Evolutionary conservation across 495 filamentous ascomycete species (phyloP).

Genomic region (Aspergillus haitiensis): DNA sequence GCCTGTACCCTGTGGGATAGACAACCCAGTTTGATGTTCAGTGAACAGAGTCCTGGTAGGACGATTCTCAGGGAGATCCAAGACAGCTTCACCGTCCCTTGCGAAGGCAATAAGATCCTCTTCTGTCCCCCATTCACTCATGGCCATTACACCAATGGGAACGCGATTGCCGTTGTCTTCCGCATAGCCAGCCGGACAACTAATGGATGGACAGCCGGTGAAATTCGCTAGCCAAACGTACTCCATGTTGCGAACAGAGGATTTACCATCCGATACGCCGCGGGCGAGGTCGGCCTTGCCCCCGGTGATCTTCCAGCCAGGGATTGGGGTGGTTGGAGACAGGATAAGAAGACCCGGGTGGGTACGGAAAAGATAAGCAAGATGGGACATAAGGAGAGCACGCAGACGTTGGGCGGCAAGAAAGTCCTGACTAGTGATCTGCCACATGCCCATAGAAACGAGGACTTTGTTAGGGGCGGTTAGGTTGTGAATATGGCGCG

Average conservation of each 20-base stretch:
- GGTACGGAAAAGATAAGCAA: constrained; percentile 66
- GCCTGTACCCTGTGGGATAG: constrained; percentile 25
- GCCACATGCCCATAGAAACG: constrained; percentile 56
- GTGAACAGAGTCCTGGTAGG: neutral
- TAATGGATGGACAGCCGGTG: constrained; percentile 76
- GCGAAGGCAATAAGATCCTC: constrained; percentile 77
- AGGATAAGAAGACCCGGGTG: constrained; percentile 79
- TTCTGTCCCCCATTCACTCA: constrained; percentile 86
- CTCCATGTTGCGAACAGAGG: constrained; percentile 74
- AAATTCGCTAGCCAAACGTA: constrained; percentile 89
- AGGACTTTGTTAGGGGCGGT: constrained; percentile 75
- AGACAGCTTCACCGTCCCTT: constrained; percentile 61
- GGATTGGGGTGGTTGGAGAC: constrained; percentile 73
- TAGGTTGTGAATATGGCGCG: constrained; percentile 48
- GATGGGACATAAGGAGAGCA: constrained; percentile 77
- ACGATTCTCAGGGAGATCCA: constrained; percentile 31
- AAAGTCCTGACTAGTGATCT: constrained; percentile 68
- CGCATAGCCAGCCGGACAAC: constrained; percentile 72
- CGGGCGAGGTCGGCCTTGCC: constrained; percentile 55
- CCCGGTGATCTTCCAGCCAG: constrained; percentile 66
- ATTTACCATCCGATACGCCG: constrained; percentile 73
- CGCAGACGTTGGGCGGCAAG: constrained; percentile 74
- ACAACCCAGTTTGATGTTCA: constrained; percentile 23
- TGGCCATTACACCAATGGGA: constrained; percentile 85
- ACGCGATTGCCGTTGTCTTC: constrained; percentile 55